Evolutionary conservation across 129 eudicot genomes (phyloP), one percentile per base, ranked within the genome.

Genomic region (Centrapalus pauciflorus): DNA sequence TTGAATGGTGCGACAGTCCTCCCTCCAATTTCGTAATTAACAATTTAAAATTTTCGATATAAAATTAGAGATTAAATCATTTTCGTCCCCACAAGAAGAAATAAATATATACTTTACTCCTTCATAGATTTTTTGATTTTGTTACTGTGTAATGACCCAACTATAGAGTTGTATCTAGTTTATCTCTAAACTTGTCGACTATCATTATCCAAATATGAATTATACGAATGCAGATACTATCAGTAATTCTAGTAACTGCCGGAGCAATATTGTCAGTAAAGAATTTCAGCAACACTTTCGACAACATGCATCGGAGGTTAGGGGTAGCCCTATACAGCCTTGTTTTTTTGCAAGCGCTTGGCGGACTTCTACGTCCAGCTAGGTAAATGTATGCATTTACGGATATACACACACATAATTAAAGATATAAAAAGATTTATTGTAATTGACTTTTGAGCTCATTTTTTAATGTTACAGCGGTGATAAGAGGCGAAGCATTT

Each of bases 311-410:
- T 82, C 86, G 91, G 71, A 86, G 87, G 40, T 57, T 93, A 61
- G 99, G 99, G 5, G 64, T 93, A 49, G 85, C 86, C 58, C 90
- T 93, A 67, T 93, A 93, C 60, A 77, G 74, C 21, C 68, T 84
- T 61, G 77, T 88, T 46, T 77, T 92, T 82, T 20, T 89, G 37
- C 99, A 86, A 80, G 84, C 87, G 1, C 25, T 86, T 37, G 59
- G 60, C 25, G 99, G 99, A 34, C 79, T 83, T 67, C 21, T 75
- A 6, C 86, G 98, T 58, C 96, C 98, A 19, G 59, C 66, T 16
- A 86, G 93, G 99, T 93, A 66, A 72, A 69, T 8, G 4, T 35
- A 0, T 21, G 1, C 35, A 14, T 9, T 13, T 58, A 67, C 2
- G 1, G 41, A 5, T 13, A 58, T 32, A 16, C 30, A 30, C 14